Base-by-base conservation (phyloP, 306 rosid species). In the Lupinus albus region DNA sequence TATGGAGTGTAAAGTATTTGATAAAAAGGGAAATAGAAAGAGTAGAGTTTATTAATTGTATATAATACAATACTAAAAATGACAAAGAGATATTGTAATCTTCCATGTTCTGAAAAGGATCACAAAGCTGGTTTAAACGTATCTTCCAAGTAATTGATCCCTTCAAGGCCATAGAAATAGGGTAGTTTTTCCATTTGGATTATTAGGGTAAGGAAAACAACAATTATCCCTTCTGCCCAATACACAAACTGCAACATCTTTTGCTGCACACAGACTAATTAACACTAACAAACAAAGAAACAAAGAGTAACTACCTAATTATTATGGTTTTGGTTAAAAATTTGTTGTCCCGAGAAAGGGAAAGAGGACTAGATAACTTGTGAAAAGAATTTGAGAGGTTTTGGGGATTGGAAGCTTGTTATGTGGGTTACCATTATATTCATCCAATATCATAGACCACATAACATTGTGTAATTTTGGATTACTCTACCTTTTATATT, bases 321-420 rank as follows among this genome's bases (percentile, higher is more conserved):
- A n/a, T n/a, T 68, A 33, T 18, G 5, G 36, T 56, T 81, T 61
- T 68, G 74, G 85, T 68, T 77, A 76, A 81, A 55, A 63, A 55
- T 1, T 50, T 73, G 80, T 73, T 69, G 64, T 11, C 30, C 54
- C 0, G 54, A 64, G 61, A 76, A 81, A 69, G 82, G 9, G 63
- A 33, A 67, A 71, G 72, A 10, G 13, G 15, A 54, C 52, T 2
- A 48, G 73, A 45, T 17, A 11, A 32, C 50, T 17, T 48, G 16
- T 54, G 58, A 64, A 68, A 61, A 72, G 41, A 35, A 15, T 28
- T 35, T 33, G 11, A 58, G 35, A 41, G 35, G 57, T 57, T 66
- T 67, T 76, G 8, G 48, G 75, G 16, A 76, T 69, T 66, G 81
- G 75, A 71, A 76, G 57, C 41, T 66, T 59, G 68, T 53, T 50